Evolutionary conservation across 2,329 filamentous ascomycete species (phyloP).

Genomic region (Pyrenophora teres): DNA sequence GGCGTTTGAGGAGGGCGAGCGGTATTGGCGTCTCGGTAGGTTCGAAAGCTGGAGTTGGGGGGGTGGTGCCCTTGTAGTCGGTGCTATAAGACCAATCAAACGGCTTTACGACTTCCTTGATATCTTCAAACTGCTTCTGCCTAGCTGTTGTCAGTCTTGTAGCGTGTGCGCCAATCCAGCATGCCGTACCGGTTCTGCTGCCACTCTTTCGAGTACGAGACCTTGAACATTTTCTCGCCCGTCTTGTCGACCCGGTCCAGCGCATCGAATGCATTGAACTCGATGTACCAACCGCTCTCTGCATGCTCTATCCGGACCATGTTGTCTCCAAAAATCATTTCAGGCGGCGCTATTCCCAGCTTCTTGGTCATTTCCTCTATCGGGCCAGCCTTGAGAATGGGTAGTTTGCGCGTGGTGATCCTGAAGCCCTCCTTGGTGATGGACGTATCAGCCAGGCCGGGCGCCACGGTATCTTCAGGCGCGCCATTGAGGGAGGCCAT

Average conservation of each 20-base stretch:
- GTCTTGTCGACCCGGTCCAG: slow-evolving; percentile 94
- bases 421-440: slow-evolving; percentile 62
- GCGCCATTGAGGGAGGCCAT: slow-evolving; percentile 41
- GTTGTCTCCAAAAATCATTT: slow-evolving; percentile 99
- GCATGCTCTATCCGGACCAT: slow-evolving; percentile 74
- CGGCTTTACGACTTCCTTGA: slow-evolving; percentile 91
- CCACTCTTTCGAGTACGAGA: slow-evolving; percentile 92
- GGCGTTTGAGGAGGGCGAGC: slow-evolving; percentile 80
- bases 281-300: slow-evolving; percentile 75
- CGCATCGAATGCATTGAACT: slow-evolving; percentile 85
- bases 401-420: slow-evolving; percentile 84
- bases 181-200: slow-evolving; percentile 63
- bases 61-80: slow-evolving; percentile 75
- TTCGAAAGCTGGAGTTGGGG: slow-evolving; percentile 46
- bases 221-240: slow-evolving; percentile 85
- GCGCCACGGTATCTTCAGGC: slow-evolving; percentile 40
- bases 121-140: slow-evolving; percentile 78
- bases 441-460: slow-evolving; percentile 42
- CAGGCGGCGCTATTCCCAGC: slow-evolving; percentile 85
- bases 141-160: slow-evolving; percentile 51
- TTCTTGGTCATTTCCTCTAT: slow-evolving; percentile 83
- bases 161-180: background rate
- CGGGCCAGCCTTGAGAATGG: slow-evolving; percentile 88
- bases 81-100: slow-evolving; percentile 99
- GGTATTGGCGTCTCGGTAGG: slow-evolving; percentile 68